A percentile compares a stretch with the other conserved stretches of the same genome.
These are phyloP conservation scores for Erythrophleum ivorense DNA, from an alignment of 331 rosid genomes.

Conservation along the genomic window DNA sequence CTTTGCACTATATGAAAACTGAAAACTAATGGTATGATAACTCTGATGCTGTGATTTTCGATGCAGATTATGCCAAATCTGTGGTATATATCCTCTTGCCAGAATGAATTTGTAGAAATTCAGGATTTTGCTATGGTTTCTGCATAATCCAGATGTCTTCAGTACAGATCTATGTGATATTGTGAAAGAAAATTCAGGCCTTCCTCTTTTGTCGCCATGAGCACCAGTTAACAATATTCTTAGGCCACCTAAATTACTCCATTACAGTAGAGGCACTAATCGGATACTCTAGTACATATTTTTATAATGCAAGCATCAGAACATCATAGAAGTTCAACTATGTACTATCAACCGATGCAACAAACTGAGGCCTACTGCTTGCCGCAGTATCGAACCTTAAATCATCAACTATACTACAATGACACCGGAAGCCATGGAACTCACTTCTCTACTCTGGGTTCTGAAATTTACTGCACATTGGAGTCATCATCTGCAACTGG, in stretches of 20 bases:
- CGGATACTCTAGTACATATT: background rate
- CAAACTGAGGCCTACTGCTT: conserved; percentile 67
- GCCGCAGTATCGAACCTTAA: conserved; percentile 62
- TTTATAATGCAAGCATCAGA: conserved; percentile 80
- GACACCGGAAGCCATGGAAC: conserved; percentile 54
- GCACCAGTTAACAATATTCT: conserved; percentile 16
- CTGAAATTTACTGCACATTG: conserved; percentile 74
- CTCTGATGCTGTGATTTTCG: conserved; percentile 34
- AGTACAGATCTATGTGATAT: conserved; percentile 17
- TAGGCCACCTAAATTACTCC: background rate
- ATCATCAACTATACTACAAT: conserved; percentile 51
- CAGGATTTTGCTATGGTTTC: conserved; percentile 11
- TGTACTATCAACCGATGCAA: conserved; percentile 67
- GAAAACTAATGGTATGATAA: conserved; percentile 26
- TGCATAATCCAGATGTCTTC: background rate
- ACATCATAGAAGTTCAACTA: conserved; percentile 58
- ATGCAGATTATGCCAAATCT: conserved; percentile 46
- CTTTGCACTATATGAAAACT: conserved; percentile 25
- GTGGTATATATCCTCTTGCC: conserved; percentile 24
- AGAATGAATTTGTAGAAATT: conserved; percentile 21
- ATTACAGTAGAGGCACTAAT: conserved; percentile 5
- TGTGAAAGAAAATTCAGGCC: conserved; percentile 28
- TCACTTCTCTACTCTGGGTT: conserved; percentile 47
- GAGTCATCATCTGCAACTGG: conserved; percentile 77
- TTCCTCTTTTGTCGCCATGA: conserved; percentile 10